phyloP scores from a whole-genome alignment of 805 yeast species.

The Danielia reshetovae region DNA sequence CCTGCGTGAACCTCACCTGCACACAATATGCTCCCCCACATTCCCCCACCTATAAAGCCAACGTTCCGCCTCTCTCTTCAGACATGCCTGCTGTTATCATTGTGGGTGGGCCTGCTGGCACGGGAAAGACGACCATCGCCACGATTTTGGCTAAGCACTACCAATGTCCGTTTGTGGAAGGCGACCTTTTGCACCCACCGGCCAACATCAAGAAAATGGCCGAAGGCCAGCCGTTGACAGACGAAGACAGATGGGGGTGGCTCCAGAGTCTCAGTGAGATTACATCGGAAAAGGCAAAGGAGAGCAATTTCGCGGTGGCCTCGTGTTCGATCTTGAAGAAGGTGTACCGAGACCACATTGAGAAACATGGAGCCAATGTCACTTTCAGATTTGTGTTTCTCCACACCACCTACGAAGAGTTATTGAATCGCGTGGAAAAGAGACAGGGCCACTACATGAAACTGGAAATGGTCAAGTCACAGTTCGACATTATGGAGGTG shows the following conservation, averaged over 20 bases:
- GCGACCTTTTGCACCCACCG: slow-evolving; percentile 74
- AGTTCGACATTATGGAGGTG: slow-evolving; percentile 68
- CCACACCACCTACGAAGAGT: slow-evolving; percentile 57
- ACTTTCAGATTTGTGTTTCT: slow-evolving; percentile 62
- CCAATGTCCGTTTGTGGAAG: slow-evolving; percentile 67
- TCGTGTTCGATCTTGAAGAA: slow-evolving; percentile 85
- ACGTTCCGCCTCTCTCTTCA: too few relatives aligned
- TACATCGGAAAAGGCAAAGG: slow-evolving; percentile 37
- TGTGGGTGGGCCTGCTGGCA: slow-evolving; percentile 95
- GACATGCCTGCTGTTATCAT: slow-evolving; percentile 43
- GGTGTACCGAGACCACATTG: slow-evolving; percentile 63
- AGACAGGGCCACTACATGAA: slow-evolving; percentile 86
- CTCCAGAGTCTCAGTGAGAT: slow-evolving; percentile 45
- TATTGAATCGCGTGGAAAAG: slow-evolving; percentile 54
- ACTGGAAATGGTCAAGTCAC: slow-evolving; percentile 75
- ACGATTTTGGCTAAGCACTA: slow-evolving; percentile 43
- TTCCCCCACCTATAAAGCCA: too few relatives aligned
- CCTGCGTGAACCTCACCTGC: too few relatives aligned
- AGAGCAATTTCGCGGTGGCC: slow-evolving; percentile 44
- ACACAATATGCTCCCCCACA: too few relatives aligned
- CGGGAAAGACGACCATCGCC: slow-evolving; percentile 87
- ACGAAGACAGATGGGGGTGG: slow-evolving; percentile 95
- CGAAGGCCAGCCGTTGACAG: slow-evolving; percentile 72
- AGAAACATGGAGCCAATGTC: slow-evolving; percentile 29
- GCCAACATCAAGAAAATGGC: slow-evolving; percentile 80